Conservation (phyloP, 352 stramenopile genomes). For the Pythium pyrilobum region DNA sequence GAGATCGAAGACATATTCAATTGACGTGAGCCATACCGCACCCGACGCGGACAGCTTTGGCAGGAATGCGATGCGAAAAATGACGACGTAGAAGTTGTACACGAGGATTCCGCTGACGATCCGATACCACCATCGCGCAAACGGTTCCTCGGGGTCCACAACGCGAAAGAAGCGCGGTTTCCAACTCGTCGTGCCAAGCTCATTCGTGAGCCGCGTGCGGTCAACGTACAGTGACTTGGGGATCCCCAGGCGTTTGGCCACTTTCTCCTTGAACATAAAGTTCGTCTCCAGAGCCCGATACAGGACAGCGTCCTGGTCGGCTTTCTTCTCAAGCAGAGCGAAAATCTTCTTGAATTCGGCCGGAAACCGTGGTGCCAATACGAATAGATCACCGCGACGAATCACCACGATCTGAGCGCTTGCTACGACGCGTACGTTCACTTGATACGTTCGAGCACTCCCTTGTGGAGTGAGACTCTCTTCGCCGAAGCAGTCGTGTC, state of each 20-base stretch:
- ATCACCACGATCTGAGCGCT: constrained; percentile 45
- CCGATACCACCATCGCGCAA: constrained; percentile 56
- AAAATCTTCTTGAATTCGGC: constrained; percentile 20
- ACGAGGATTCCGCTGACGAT: constrained; percentile 37
- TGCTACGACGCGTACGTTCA: constrained; percentile 50
- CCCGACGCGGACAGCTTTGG: background rate
- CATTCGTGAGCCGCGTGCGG: constrained; percentile 18
- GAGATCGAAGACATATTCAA: constrained; percentile 21
- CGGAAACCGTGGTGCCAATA: constrained; percentile 33
- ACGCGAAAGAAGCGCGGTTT: constrained; percentile 2
- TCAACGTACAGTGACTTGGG: constrained; percentile 41
- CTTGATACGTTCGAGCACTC: constrained; percentile 25
- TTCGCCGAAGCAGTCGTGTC: constrained; percentile 54
- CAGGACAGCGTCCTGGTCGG: constrained; percentile 11
- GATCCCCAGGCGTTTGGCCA: constrained; percentile 34
- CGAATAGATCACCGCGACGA: constrained; percentile 31
- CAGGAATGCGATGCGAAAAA: constrained; percentile 26
- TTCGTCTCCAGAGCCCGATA: constrained; percentile 29
- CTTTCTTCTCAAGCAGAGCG: background rate
- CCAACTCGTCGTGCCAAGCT: background rate
- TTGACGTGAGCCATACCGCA: constrained; percentile 6
- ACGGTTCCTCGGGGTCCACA: constrained; percentile 36
- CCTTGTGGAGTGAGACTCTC: constrained; percentile 33
- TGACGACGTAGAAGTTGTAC: constrained; percentile 31
- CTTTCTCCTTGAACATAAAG: constrained; percentile 43